Evolutionary conservation across 176 grass and related monocot species (phyloP), one percentile per base, ranked within the genome.

Genomic region (Triticum dicoccoides): DNA sequence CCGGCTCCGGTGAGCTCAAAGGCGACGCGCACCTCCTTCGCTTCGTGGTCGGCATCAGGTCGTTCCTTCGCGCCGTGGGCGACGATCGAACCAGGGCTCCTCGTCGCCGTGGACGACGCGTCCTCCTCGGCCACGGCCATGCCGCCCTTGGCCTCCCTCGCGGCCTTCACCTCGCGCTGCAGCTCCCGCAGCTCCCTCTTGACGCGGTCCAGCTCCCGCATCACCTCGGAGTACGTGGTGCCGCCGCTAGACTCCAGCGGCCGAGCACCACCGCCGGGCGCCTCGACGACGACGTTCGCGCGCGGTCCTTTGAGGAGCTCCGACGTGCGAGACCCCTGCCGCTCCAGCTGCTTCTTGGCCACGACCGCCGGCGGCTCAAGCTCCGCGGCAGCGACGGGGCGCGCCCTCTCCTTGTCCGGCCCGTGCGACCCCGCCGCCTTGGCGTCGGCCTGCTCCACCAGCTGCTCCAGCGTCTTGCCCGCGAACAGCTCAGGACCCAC

Each of bases 161-260:
- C 76, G 29, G 87, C 73, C 69, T 61, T 84, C 49, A 91, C 83
- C 77, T 96, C 90, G 8, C 78, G 87, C 80, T 94, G 92, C 64
- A 98, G 79, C 33, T 89, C 85, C 27, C 89, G 83, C 47, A 96
- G 71, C 82, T 98, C 93, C 34, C 42, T 68, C 88, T 94, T 96
- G 69, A 89, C 91, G 34, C 73, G 64, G 35, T 83, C 83, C 67
- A 98, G 69, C 61, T 96, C 87, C 13, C 47, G 83, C 86, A 91
- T 88, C 86, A 95, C 84, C 68, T 89, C 79, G 11, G 37, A 65
- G 44, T 92, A 85, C 39, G 64, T 20, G 20, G 61, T 3, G 52
- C 74, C 49, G 74, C 58, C 5, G 62, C 51, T 52, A 35, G 58
- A 49, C 47, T 68, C 15, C 61, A 18, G 9, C 11, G 88, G 8